These are phyloP conservation scores for Eucalyptus erythrocorys DNA, from an alignment of 345 rosid genomes.

Conservation along the genomic window DNA sequence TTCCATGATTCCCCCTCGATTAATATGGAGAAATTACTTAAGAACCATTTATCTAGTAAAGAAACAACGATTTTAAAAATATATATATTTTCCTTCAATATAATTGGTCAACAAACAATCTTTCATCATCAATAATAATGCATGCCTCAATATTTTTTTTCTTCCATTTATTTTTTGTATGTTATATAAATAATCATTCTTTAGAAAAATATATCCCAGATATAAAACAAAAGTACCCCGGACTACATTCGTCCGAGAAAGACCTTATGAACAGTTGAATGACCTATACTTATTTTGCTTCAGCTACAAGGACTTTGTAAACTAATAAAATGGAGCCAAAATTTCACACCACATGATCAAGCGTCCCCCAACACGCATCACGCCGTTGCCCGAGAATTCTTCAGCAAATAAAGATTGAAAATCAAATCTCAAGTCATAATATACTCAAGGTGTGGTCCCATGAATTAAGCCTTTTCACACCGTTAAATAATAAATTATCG, in stretches of 20 bases:
- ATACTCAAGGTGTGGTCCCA: background rate
- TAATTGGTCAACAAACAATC: background rate
- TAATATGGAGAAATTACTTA: background rate
- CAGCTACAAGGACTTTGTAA: background rate
- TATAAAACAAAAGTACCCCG: background rate
- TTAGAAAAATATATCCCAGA: background rate
- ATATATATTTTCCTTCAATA: background rate
- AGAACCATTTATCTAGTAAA: background rate
- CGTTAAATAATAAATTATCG: background rate
- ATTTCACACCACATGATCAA: background rate
- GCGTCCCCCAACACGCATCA: background rate
- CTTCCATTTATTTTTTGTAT: background rate
- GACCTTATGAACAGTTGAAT: background rate
- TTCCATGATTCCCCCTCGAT: background rate
- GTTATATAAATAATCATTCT: background rate
- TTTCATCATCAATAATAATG: background rate
- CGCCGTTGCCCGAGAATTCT: background rate
- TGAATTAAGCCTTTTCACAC: background rate
- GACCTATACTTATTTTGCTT: background rate
- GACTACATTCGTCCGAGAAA: background rate
- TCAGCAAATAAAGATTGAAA: background rate
- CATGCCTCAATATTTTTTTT: background rate
- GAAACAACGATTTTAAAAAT: background rate
- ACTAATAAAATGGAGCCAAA: background rate
- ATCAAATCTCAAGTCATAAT: background rate